Evolutionary conservation across 2,329 filamentous ascomycete genomes (phyloP), one percentile per base, ranked within the genome.

Genomic region (Plectosphaerella cucumerina): DNA sequence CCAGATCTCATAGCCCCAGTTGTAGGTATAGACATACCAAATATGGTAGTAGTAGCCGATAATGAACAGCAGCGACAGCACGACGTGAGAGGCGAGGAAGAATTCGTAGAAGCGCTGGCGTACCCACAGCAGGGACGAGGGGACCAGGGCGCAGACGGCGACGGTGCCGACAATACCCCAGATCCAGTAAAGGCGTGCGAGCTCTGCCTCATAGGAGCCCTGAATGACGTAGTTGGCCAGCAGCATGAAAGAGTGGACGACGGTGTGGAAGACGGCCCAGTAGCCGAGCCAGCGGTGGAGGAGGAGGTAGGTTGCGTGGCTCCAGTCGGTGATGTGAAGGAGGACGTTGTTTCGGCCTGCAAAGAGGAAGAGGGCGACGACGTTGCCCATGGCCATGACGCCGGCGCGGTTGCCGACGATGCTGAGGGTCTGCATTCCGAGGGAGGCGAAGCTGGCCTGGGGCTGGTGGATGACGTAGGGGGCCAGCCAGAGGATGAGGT

Each of bases 1-100:
- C 61, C 66, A 70, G 37, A 68, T 68, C 54, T 70, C 67, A 37
- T 70, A 69, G 1, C 68, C 68, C 66, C 67, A 70, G 31, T 61
- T 62, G 55, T 64, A 66, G 6, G 50, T 51, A 48, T 62, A 69
- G 4, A 58, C 48, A 61, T 66, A 67, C 58, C 62, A 65, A 35
- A 70, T 65, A 47, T 70, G 67, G 35, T 67, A 66, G 56, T 65
- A 70, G 47, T 60, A 69, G 2, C 60, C 62, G 44, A 67, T 52
- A 23, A 72, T 50, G 18, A 69, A 64, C 15, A 71, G 26, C 5
- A 66, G 52, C 1, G 63, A 58, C 2, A 71, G 56, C 1, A 66
- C 33, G 14, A 66, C 60, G 26, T 72, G 70, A 1, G 56, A 51
- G 1, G 58, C 61, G 0, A 70, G 52, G 45, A 71, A 71, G n/a